These are phyloP conservation scores for Aspergillus steynii DNA, from an alignment of 495 filamentous ascomycete genomes.

Conservation along the genomic window DNA sequence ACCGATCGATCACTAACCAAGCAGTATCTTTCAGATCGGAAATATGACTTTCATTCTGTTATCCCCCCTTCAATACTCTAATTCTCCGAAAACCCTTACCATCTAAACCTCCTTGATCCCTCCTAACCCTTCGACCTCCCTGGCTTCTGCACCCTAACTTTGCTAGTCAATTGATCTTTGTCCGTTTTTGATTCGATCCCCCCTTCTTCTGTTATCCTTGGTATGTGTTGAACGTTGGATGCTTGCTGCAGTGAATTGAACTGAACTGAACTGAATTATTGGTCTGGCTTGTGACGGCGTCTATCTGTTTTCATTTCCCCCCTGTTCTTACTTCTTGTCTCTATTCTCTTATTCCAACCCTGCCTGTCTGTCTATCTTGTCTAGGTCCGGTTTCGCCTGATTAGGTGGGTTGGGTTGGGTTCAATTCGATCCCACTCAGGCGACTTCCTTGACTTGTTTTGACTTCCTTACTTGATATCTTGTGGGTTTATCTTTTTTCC, in stretches of 20 bases:
- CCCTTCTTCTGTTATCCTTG: neutral
- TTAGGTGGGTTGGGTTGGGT: neutral
- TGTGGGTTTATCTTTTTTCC: neutral
- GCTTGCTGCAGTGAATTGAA: neutral
- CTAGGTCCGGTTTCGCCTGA: neutral
- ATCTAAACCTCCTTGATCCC: neutral
- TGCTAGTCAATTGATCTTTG: neutral
- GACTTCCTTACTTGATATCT: neutral
- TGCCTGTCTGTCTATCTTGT: neutral
- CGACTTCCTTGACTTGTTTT: neutral
- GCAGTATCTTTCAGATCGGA: neutral
- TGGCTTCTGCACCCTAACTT: neutral
- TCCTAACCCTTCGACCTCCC: neutral
- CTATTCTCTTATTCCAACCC: neutral
- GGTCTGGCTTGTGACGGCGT: neutral
- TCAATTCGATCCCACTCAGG: neutral
- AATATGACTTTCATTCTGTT: neutral
- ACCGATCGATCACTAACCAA: too few relatives aligned
- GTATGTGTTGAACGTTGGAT: neutral
- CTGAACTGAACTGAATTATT: neutral
- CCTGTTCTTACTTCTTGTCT: neutral
- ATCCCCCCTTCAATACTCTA: neutral
- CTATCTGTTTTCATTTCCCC: too few relatives aligned
- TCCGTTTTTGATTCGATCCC: neutral
- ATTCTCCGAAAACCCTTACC: neutral